Evolutionary conservation across 495 filamentous ascomycete species (phyloP), one percentile per base, ranked within the genome.

Genomic region (Thermothielavioides terrestris): DNA sequence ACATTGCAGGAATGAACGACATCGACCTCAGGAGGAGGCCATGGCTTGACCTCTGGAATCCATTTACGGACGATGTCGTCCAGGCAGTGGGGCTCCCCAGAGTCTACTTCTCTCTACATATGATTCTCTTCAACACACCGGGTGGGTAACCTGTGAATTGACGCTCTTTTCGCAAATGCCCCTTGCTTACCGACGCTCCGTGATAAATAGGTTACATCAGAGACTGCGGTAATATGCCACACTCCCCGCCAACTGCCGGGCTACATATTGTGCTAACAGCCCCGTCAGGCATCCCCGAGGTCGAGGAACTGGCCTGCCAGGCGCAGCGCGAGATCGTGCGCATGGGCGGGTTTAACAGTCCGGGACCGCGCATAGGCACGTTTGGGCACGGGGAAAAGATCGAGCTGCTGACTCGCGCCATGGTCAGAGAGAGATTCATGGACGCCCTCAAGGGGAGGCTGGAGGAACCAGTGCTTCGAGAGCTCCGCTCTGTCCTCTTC

Each of bases 401-500:
- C 7, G 52, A 55, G 26, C 41, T 55, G 17, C 3, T 44, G 34
- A 45, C 46, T 10, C 36, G 46, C 10, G 12, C 32, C 26, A 9
- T 32, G 21, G 35, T 55, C 14, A 45, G 35, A 26, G 20, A 22
- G 9, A 26, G n/a, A 31, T 52, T 40, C 28, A 23, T 18, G 11
- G 7, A 17, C 7, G 23, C 22, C 14, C 49, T 52, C 26, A 41
- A 25, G 26, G 21, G 17, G 28, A 48, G 37, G 30, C 11, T 44
- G 30, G 11, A 21, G 37, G 41, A 44, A 7, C 11, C 12, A 4
- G 8, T 43, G 25, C 23, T 65, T 1, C 18, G 25, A 7, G 20
- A 46, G 8, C 39, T 66, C 18, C 47, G 60, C 42, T 31, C 49
- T 6, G 49, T 56, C 9, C 50, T 66, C 7, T 64, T 66, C 26